Evolutionary conservation across 2,329 filamentous ascomycete genomes (phyloP), one percentile per base, ranked within the genome.

Genomic region (Xylariaceae sp.): DNA sequence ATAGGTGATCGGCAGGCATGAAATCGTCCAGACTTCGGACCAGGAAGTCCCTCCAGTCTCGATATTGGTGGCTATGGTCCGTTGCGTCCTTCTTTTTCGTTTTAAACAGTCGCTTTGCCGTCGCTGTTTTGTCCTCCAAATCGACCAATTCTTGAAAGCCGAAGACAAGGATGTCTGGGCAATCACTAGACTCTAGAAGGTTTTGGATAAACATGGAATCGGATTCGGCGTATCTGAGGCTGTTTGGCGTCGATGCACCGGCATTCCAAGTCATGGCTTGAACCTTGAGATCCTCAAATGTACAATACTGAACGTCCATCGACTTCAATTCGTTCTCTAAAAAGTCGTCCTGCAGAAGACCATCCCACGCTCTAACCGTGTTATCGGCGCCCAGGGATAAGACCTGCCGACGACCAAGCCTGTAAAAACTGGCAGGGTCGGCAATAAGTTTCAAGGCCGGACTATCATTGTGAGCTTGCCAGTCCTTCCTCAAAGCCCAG

Each of bases 101-200:
- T 67, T 91, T 94, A 68, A 97, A 86, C 63, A 97, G 85, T 53
- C 89, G 90, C 73, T 94, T 96, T n/a, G 94, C 94, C 27, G 92
- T 97, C 49, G 95, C 88, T 62, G 91, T 95, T 74, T 97, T 97
- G 73, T 99, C 89, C 70, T 99, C 94, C 6, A 99, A 77, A 67
- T 99, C 94, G 3, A 99, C 94, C n/a, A 99, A 79, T 71, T 99
- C 94, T 71, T 99, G 94, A 70, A 99, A 99, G 1, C 91, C 92
- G 75, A 99, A 99, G 0, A 97, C 83, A 2, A 97, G 74, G 48
- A 99, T 91, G 63, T 97, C 94, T 0, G 94, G 90, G 6, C 87
- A 84, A 40, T 86, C 81, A 58, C 87, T 85, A n/a, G 81, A 82
- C 60, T 86, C 81, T 30, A 99, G 76, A 12, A 95, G 79, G 54